Percentiles rank a stretch among this genome's conserved stretches.
Evolutionary conservation across 352 stramenopile species (phyloP).

Genomic region (Globisporangium mamillatum): DNA sequence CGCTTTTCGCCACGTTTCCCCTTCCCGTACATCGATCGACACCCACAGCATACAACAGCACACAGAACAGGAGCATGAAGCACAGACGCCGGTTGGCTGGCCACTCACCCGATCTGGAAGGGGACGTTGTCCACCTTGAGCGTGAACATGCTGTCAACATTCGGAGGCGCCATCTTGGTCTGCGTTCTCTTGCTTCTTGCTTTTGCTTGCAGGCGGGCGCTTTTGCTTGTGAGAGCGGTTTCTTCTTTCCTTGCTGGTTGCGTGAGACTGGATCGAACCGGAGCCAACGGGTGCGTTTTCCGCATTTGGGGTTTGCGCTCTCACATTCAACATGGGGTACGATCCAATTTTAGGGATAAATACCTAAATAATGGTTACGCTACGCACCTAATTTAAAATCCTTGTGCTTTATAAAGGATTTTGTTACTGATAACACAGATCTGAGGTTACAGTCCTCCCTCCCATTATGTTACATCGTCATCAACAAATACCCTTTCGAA

Average conservation of each 20-base stretch:
- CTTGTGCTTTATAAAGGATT: no score
- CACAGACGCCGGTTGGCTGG: background rate
- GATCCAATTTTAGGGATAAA: no score
- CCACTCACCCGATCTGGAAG: constrained; percentile 64
- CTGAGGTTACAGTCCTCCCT: no score
- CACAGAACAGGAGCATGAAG: background rate
- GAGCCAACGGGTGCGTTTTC: background rate
- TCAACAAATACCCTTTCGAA: no score
- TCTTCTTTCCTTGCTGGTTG: background rate
- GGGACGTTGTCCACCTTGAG: constrained; percentile 90
- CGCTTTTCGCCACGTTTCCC: background rate
- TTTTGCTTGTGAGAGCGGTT: background rate
- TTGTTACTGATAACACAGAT: no score
- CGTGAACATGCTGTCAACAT: constrained; percentile 82
- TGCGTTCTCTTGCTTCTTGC: background rate
- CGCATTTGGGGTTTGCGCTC: background rate
- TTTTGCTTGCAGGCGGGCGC: background rate
- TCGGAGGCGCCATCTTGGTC: constrained; percentile 57
- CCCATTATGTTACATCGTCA: no score
- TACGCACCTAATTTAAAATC: no score
- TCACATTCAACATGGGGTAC: no score
- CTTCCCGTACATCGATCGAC: background rate
- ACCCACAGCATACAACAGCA: background rate
- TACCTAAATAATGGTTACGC: no score
- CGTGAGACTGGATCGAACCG: background rate